These are phyloP conservation scores for Russula lepida DNA, from an alignment of 768 basidiomycete species.

Conservation along the genomic window DNA sequence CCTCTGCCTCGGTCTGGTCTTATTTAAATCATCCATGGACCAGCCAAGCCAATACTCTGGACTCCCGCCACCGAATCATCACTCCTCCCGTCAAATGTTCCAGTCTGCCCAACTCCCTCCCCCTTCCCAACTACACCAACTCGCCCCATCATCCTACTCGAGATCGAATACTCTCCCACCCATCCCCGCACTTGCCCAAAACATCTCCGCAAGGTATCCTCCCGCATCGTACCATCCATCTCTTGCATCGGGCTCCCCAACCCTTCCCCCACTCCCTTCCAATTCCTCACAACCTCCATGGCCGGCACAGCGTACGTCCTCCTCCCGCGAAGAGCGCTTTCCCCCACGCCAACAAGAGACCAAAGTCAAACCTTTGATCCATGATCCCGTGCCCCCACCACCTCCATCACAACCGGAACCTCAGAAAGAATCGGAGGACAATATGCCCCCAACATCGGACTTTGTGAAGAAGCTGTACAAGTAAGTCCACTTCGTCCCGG, in stretches of 20 bases:
- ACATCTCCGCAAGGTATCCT: slow-evolving; percentile 27
- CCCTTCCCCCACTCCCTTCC: slow-evolving; percentile 26
- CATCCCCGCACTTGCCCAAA: slow-evolving; percentile 26
- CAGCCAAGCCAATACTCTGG: slow-evolving; percentile 23
- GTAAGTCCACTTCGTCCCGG: slow-evolving; percentile 34
- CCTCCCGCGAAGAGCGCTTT: slow-evolving; percentile 30
- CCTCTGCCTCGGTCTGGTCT: slow-evolving; percentile 10
- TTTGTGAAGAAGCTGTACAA: slow-evolving; percentile 94
- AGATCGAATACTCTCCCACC: slow-evolving; percentile 39
- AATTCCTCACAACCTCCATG: slow-evolving; percentile 26
- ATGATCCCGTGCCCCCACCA: slow-evolving; percentile 15
- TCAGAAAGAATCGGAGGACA: slow-evolving; percentile 42
- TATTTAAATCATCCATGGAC: slow-evolving; percentile 24
- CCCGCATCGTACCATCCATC: slow-evolving; percentile 32
- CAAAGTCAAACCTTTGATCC: slow-evolving; percentile 23
- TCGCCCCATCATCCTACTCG: slow-evolving; percentile 29
- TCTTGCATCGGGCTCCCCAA: slow-evolving; percentile 26
- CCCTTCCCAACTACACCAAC: slow-evolving; percentile 34
- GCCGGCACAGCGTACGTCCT: slow-evolving; percentile 29
- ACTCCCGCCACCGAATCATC: slow-evolving; percentile 21
- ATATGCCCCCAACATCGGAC: slow-evolving; percentile 82
- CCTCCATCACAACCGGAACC: slow-evolving; percentile 19
- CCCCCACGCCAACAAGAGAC: slow-evolving; percentile 24
- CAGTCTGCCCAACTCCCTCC: slow-evolving; percentile 38
- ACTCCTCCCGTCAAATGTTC: slow-evolving; percentile 31